A percentile compares a stretch with the other conserved stretches of the same genome.
Evolutionary conservation across 106 monocot species (phyloP).

Genomic region (Chionographis japonica): DNA sequence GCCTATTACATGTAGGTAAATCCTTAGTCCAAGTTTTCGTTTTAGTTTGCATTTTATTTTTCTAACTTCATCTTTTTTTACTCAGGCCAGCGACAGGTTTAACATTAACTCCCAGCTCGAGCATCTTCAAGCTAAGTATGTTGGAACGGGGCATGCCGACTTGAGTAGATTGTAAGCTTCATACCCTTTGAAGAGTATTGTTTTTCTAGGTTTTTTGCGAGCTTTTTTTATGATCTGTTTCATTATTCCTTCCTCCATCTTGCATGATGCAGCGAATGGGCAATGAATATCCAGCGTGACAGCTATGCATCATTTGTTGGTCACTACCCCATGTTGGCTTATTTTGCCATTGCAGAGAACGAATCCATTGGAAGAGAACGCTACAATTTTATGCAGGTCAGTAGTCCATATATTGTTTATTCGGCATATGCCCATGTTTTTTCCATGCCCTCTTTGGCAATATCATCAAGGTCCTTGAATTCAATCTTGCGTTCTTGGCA

Average conservation of each 20-base stretch:
- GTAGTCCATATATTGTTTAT: not conserved
- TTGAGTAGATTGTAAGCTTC: constrained; percentile 66
- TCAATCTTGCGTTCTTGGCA: no score
- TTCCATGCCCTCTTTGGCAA: no score
- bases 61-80: not conserved
- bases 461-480: no score
- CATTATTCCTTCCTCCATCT: not conserved
- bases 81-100: constrained; percentile 70
- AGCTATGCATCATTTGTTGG: constrained; percentile 82
- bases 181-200: not conserved
- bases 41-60: no score
- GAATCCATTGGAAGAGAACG: constrained; percentile 89
- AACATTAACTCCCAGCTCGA: constrained; percentile 91
- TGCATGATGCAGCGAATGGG: constrained; percentile 59
- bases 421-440: no score
- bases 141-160: constrained; percentile 79
- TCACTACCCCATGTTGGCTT: constrained; percentile 69
- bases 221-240: not conserved
- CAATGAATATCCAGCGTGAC: constrained; percentile 74
- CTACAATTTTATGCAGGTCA: constrained; percentile 90
- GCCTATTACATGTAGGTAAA: no score
- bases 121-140: constrained; percentile 94
- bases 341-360: constrained; percentile 78
- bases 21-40: no score
- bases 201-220: not conserved